Evolutionary conservation across 1,284 basidiomycete species (phyloP), one percentile per base, ranked within the genome.

Genomic region (Leccinum insolens): DNA sequence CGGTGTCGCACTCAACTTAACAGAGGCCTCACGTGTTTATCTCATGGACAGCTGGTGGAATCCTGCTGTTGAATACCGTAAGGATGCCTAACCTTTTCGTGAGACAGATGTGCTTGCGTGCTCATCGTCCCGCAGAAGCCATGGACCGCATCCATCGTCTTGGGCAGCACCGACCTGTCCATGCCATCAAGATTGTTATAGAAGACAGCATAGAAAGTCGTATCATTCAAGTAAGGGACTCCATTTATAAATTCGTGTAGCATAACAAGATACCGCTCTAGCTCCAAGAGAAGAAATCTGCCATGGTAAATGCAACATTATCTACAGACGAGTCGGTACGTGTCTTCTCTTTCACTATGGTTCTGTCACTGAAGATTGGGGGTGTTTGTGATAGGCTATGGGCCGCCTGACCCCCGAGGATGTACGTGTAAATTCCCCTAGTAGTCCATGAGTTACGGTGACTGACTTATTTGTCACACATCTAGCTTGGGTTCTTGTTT

Each of bases 191-290:
- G 76, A 86, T 99, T 46, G 93, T 99, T 37, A 88, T 99, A 65
- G 96, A 99, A 79, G 96, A 99, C 78, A 95, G 94, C 71, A 98
- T 99, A 72, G 97, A 99, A 79, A 94, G 93, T 75, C 91, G 95
- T 71, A 97, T 98, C 71, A 84, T 94, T n/a, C 91, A 92, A 80
- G 87, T 88, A 64, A 61, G 80, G 67, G 25, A 41, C 20, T 17
- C 59, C 41, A 22, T 57, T 41, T 25, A 46, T 61, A n/a, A 59
- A n/a, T 46, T 67, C n/a, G 22, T 58, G 25, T 34, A 37, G 58
- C 31, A 60, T 62, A 37, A 52, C 28, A 62, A 28, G 57, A 20
- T 28, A 14, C 39, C 22, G 39, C 0, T 37, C 67, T 72, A 96
- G 86, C 85, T 99, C 17, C 97, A 99, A 81, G 94, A 97, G 80